Percentiles rank a stretch among this genome's conserved stretches.
Evolutionary conservation across 805 yeast genomes (phyloP).

Genomic region (Nakazawaea wickerhamii): DNA sequence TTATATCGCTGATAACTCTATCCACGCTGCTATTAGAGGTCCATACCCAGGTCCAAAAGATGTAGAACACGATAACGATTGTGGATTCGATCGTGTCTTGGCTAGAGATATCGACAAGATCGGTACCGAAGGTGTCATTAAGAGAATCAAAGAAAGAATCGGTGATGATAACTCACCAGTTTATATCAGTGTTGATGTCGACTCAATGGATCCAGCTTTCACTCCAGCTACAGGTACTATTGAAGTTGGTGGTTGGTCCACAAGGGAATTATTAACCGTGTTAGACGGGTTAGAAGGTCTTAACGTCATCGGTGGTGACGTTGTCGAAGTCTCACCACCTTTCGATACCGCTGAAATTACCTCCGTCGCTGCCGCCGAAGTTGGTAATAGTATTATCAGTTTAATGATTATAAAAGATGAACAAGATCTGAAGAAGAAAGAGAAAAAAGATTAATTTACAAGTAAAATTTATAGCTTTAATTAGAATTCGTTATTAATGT

Average conservation of each 20-base stretch:
- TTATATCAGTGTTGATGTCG: constrained; percentile 45
- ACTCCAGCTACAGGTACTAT: constrained; percentile 53
- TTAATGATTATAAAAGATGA: constrained; percentile 30
- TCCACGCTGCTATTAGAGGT: constrained; percentile 39
- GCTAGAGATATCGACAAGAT: constrained; percentile 42
- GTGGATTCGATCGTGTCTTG: constrained; percentile 43
- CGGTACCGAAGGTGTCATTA: constrained; percentile 34
- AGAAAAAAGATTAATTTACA: neutral
- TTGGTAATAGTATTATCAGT: constrained; percentile 34
- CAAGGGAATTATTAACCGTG: constrained; percentile 38
- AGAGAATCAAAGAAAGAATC: constrained; percentile 29
- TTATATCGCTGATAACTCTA: constrained; percentile 25
- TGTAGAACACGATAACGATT: constrained; percentile 38
- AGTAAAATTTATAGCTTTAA: too few species aligned
- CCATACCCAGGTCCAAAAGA: constrained; percentile 33
- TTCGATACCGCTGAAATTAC: constrained; percentile 31
- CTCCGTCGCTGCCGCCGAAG: constrained; percentile 33
- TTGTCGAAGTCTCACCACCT: constrained; percentile 45
- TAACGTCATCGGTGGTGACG: constrained; percentile 44
- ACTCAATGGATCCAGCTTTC: constrained; percentile 44
- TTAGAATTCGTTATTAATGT: too few species aligned
- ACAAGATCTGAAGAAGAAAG: constrained; percentile 8
- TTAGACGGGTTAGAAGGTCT: constrained; percentile 40
- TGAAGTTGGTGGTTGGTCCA: constrained; percentile 49
- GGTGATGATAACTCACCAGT: constrained; percentile 33